Conservation (phyloP, 2,329 filamentous ascomycete genomes). For the Cercospora janseana region DNA sequence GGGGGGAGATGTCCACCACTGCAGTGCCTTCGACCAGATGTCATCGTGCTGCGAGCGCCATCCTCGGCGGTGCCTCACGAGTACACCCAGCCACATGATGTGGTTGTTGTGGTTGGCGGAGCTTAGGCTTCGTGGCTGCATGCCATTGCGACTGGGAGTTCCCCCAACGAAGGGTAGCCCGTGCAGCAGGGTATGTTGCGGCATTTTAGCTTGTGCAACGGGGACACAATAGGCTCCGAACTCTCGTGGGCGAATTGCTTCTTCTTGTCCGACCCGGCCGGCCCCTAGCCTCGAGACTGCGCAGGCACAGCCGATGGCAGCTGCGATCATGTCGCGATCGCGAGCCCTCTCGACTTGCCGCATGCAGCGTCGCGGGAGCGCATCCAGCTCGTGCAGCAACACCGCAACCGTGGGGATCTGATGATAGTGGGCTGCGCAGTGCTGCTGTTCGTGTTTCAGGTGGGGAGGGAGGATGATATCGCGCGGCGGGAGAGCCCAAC, state of each 20-base stretch:
- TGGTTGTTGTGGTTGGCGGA: conserved; percentile 5
- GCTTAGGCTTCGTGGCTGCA: conserved; percentile 12
- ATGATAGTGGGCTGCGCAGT: too few species aligned
- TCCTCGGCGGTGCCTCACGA: background rate
- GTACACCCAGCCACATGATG: conserved; percentile 15
- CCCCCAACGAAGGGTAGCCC: background rate
- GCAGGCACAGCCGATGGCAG: background rate
- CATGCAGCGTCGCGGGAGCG: too few species aligned
- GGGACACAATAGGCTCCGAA: background rate
- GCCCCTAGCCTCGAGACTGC: background rate
- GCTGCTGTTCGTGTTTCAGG: too few species aligned
- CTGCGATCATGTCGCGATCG: background rate
- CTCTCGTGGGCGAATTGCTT: conserved; percentile 3
- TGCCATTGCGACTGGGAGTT: conserved; percentile 1
- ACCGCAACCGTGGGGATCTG: too few species aligned
- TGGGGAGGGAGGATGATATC: too few species aligned
- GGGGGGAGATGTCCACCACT: too few species aligned
- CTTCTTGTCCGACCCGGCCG: background rate
- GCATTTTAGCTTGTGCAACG: conserved; percentile 4
- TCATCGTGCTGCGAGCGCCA: background rate
- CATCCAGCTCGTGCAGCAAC: background rate
- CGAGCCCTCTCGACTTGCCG: too few species aligned
- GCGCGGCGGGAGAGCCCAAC: conserved; percentile 3
- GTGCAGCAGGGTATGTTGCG: conserved; percentile 4
- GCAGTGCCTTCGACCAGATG: background rate